Evolutionary conservation across 2,329 filamentous ascomycete species (phyloP).

Genomic region (Fusarium decemcellulare): DNA sequence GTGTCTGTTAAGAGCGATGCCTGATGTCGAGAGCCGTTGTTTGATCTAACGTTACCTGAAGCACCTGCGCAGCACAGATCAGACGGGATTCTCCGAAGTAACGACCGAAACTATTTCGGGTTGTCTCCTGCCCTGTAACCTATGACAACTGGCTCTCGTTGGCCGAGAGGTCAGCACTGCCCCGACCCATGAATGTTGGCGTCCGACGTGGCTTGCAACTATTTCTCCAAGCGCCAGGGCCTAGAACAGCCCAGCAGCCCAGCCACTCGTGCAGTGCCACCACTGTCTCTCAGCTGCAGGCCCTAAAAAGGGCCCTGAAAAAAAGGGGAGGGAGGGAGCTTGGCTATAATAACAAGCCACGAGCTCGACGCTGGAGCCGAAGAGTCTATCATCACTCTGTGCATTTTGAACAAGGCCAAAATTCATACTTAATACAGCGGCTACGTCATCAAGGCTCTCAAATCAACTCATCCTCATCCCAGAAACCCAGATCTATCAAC

Average conservation of each 20-base stretch:
- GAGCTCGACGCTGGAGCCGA: background rate
- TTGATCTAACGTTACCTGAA: too few relatives aligned
- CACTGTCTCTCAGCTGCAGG: constrained; percentile 10
- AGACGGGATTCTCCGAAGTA: too few relatives aligned
- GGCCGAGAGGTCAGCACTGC: constrained; percentile 23
- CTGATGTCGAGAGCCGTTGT: too few relatives aligned
- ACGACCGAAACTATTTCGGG: too few relatives aligned
- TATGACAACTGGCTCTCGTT: background rate
- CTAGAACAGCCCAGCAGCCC: constrained; percentile 28
- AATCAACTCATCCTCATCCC: background rate
- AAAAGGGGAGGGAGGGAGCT: constrained; percentile 36
- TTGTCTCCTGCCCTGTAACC: background rate
- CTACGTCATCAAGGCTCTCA: too few relatives aligned
- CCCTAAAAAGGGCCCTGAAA: background rate
- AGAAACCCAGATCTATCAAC: background rate
- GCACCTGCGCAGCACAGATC: too few relatives aligned
- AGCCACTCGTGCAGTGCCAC: constrained; percentile 28
- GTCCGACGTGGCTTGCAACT: constrained; percentile 24
- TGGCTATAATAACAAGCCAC: constrained; percentile 12
- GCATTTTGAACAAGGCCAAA: background rate
- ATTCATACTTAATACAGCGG: background rate
- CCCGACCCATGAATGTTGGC: constrained; percentile 4
- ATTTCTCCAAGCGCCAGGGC: constrained; percentile 12
- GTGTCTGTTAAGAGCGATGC: too few relatives aligned
- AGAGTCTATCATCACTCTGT: background rate